These are phyloP conservation scores for Aureobasidium sp. DNA, from an alignment of 2,329 filamentous ascomycete genomes.

Conservation along the genomic window DNA sequence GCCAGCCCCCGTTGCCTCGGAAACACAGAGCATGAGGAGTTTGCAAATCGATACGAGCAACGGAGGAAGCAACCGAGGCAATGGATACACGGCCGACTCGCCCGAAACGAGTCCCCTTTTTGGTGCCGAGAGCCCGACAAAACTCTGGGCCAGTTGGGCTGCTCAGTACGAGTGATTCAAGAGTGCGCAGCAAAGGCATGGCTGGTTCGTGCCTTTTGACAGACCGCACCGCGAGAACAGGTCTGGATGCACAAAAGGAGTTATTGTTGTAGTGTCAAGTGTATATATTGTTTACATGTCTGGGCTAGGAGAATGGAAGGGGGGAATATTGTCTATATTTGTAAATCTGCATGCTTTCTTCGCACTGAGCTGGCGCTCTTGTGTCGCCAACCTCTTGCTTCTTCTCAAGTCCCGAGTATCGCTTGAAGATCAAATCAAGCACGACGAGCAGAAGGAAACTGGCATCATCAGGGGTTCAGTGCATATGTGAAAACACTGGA, in stretches of 20 bases:
- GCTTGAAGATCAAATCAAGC: neutral
- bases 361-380: conserved; percentile 22
- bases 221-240: neutral
- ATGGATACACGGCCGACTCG: neutral
- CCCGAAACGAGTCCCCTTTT: conserved; percentile 19
- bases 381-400: neutral
- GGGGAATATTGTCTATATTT: neutral
- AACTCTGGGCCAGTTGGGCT: conserved; percentile 30
- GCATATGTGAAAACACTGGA: too few species aligned
- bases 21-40: conserved; percentile 3
- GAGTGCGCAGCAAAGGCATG: neutral
- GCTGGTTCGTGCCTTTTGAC: neutral
- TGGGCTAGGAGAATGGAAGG: neutral
- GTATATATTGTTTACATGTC: neutral
- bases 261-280: neutral
- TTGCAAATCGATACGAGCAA: conserved; percentile 5
- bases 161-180: conserved; percentile 22
- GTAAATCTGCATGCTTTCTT: neutral
- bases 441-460: too few species aligned
- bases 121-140: conserved; percentile 28
- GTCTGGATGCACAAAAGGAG: neutral
- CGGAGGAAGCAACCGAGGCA: neutral
- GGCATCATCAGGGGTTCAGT: too few species aligned
- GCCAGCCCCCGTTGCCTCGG: neutral
- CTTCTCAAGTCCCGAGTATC: neutral